Percentiles rank a stretch among this genome's conserved stretches.
Evolutionary conservation across 2,329 filamentous ascomycete species (phyloP).

Genomic region (Anisogramma anomala): DNA sequence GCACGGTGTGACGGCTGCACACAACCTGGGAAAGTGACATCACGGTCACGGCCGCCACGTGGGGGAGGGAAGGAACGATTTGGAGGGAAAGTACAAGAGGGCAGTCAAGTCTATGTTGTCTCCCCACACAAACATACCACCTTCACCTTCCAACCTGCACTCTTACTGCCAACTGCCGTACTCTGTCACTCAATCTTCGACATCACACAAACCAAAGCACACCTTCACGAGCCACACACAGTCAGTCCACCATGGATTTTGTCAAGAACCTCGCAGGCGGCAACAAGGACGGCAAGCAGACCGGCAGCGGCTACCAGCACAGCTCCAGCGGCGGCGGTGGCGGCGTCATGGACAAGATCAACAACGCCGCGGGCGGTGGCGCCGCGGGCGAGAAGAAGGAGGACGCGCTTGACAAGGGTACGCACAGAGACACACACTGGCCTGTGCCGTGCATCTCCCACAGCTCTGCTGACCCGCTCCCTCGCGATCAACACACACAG

Average conservation of each 20-base stretch:
- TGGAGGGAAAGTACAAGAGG: slow-evolving; percentile 1
- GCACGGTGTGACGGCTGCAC: background rate
- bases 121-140: background rate
- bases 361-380: slow-evolving; percentile 61
- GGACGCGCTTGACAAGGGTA: slow-evolving; percentile 72
- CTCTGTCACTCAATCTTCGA: background rate
- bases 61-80: background rate
- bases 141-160: background rate
- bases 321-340: slow-evolving; percentile 40
- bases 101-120: background rate
- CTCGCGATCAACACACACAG: slow-evolving; percentile 29
- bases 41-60: background rate
- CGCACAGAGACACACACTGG: no score
- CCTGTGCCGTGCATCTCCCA: no score
- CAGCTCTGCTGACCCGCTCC: background rate
- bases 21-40: slow-evolving; percentile 8
- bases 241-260: slow-evolving; percentile 36
- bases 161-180: background rate
- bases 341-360: slow-evolving; percentile 58
- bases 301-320: slow-evolving; percentile 26
- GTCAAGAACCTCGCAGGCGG: slow-evolving; percentile 39
- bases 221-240: background rate
- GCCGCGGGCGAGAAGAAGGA: slow-evolving; percentile 69
- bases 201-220: background rate
- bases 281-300: slow-evolving; percentile 22